Percentiles rank a stretch among this genome's conserved stretches.
Conservation (phyloP, 805 yeast species). For the Ogataea saltuana region DNA sequence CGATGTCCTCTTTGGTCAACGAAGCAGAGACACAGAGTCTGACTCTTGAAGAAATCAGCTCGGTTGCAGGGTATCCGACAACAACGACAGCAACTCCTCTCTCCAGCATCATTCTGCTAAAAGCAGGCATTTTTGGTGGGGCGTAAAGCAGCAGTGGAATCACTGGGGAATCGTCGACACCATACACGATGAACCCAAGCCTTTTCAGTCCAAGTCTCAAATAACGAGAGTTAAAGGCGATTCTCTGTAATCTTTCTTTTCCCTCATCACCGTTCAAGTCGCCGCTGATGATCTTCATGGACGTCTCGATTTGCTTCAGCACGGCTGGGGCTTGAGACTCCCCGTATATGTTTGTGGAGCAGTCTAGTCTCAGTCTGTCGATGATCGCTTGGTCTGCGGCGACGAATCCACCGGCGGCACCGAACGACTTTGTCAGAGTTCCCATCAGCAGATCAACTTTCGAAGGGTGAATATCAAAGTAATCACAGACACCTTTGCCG, state of each 20-base stretch:
- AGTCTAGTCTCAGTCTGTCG: slow-evolving; percentile 70
- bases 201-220: slow-evolving; percentile 86
- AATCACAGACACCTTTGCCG: slow-evolving; percentile 95
- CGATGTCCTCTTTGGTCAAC: slow-evolving; percentile 91
- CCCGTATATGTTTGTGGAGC: slow-evolving; percentile 72
- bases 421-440: slow-evolving; percentile 94
- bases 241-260: slow-evolving; percentile 81
- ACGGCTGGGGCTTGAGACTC: slow-evolving; percentile 94
- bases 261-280: slow-evolving; percentile 92
- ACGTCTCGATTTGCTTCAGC: slow-evolving; percentile 79
- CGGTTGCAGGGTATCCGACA: slow-evolving; percentile 98
- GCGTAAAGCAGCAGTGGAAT: slow-evolving; percentile 83
- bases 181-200: slow-evolving; percentile 90
- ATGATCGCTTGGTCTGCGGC: slow-evolving; percentile 73
- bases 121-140: slow-evolving; percentile 94
- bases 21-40: slow-evolving; percentile 92
- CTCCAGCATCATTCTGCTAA: slow-evolving; percentile 77
- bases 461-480: slow-evolving; percentile 75
- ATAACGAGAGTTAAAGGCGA: slow-evolving; percentile 95
- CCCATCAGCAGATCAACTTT: slow-evolving; percentile 93
- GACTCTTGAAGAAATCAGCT: slow-evolving; percentile 83
- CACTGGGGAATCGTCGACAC: slow-evolving; percentile 96
- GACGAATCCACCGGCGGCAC: slow-evolving; percentile 98
- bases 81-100: slow-evolving; percentile 90
- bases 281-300: slow-evolving; percentile 78